Evolutionary conservation across 805 yeast genomes (phyloP).

Genomic region (Candida coquimbonensis): DNA sequence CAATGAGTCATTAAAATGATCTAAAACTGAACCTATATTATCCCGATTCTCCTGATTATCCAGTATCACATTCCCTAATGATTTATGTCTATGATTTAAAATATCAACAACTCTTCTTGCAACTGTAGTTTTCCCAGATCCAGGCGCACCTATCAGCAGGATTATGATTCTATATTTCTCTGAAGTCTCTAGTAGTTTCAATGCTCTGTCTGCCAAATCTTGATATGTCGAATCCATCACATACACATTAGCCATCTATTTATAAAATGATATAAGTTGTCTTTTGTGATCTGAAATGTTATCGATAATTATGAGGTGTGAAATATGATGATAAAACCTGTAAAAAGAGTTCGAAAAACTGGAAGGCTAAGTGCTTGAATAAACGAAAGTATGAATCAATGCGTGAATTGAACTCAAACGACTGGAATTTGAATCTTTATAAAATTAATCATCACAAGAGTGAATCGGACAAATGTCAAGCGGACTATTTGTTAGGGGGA

Average conservation of each 20-base stretch:
- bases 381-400: too few species aligned
- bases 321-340: too few species aligned
- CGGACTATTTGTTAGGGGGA: background rate
- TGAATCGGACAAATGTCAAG: conserved; percentile 1
- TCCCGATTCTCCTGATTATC: background rate
- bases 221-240: conserved; percentile 26
- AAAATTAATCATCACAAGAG: background rate
- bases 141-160: conserved; percentile 71
- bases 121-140: conserved; percentile 76
- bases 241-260: conserved; percentile 7
- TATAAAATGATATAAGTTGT: too few species aligned
- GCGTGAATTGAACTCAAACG: too few species aligned
- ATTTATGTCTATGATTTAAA: conserved; percentile 28
- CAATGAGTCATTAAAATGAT: conserved; percentile 4
- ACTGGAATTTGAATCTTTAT: background rate
- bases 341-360: too few species aligned
- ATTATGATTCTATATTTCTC: conserved; percentile 42
- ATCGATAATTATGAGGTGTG: too few species aligned
- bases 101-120: conserved; percentile 39
- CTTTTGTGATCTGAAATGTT: too few species aligned
- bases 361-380: too few species aligned
- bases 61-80: conserved; percentile 6
- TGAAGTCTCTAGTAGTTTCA: conserved; percentile 22
- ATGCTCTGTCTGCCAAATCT: conserved; percentile 26
- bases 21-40: background rate